phyloP scores from a whole-genome alignment of 148 eudicot species.

The Cornus suecica region DNA sequence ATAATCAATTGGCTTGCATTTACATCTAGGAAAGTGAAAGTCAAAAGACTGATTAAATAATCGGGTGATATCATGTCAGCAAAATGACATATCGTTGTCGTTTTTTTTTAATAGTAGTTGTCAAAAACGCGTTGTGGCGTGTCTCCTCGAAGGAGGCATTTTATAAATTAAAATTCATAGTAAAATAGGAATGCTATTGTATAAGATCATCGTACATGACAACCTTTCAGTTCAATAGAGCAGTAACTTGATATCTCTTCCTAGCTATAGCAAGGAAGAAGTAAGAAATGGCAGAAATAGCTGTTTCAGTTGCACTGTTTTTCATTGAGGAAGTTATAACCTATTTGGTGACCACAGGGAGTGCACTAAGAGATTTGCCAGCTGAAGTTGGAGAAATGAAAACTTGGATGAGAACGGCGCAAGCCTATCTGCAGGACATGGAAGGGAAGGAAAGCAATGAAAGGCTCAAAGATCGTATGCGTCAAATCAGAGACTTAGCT shows the following conservation, averaged over 20 bases:
- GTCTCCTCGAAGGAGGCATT: background rate
- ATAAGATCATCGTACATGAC: too few species aligned
- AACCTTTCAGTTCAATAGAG: background rate
- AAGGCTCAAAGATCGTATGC: background rate
- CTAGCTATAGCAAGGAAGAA: background rate
- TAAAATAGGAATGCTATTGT: background rate
- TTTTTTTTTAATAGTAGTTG: too few species aligned
- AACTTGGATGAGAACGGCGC: background rate
- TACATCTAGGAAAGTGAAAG: too few species aligned
- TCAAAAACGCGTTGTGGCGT: background rate
- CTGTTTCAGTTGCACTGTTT: background rate
- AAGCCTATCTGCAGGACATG: conserved; percentile 4
- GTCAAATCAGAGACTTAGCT: conserved; percentile 19
- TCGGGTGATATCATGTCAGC: too few species aligned
- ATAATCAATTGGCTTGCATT: too few species aligned
- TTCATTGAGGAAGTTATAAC: background rate
- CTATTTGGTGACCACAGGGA: background rate
- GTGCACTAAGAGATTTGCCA: background rate
- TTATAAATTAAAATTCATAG: background rate
- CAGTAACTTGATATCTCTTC: background rate
- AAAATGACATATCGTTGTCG: too few species aligned
- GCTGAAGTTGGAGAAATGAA: background rate
- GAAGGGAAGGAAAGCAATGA: background rate
- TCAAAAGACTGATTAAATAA: too few species aligned
- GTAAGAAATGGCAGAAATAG: background rate